Base-by-base conservation (phyloP, 768 basidiomycete genomes). In the Hypsizygus marmoreus region DNA sequence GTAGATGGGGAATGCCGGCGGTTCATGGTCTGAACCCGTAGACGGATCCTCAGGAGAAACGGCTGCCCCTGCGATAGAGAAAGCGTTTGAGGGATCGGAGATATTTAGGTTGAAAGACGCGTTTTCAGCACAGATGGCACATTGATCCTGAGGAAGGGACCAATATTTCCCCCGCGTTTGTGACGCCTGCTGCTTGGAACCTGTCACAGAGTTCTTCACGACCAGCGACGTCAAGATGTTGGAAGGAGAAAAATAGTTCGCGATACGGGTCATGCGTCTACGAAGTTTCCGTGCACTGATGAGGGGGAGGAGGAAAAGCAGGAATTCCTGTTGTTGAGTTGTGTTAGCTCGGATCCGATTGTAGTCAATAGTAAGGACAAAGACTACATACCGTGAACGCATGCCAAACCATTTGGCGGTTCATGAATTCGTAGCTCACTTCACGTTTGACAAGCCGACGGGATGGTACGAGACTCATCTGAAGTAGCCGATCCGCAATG, bases 361-460 rank as follows among this genome's bases (percentile, higher is more conserved):
- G 3, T 24, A 24, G 25, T 23, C 16, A 12, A 36, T 25, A 31
- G 32, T 16, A 26, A 19, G 17, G n/a, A 8, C 14, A 7, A 24
- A 19, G 32, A 17, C 28, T 17, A 68, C 90, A 43, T 60, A 95
- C 95, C 6, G 97, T 98, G 65, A 98, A 95, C 0, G 93, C 91
- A 61, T 95, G 91, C 97, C 97, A 99, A 43, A 99, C 97, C 80
- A 99, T 90, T 65, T 98, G 95, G 55, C 97, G 88, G 58, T 98
- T 97, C 91, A 98, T 95, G 59, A 94, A 98, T 60, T 98, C 97
- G 66, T 97, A 99, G 59, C 91, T 95, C 40, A 98, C 89, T 56
- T 95, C 86, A 13, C 89, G 81, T 50, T 81, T 83, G 26, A 84
- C 76, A 25, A 86, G 77, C 31, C 76, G 70, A 24, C 82, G 79